Percentiles rank a stretch among this genome's conserved stretches.
Conservation (phyloP, 768 basidiomycete genomes). For the Panus rudis region DNA sequence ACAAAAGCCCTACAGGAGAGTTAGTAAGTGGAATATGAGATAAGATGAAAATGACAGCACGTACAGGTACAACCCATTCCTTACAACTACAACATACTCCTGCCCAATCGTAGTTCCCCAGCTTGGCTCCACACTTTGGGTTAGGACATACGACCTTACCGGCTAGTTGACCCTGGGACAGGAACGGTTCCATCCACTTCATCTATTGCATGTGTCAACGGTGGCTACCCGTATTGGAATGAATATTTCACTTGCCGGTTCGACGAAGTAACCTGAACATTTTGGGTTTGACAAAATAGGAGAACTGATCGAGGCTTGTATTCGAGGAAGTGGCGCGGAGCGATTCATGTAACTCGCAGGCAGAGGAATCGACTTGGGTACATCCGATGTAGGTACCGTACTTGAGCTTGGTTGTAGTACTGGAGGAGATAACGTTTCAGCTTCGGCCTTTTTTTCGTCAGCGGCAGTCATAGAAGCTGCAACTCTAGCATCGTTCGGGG, state of each 20-base stretch:
- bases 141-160: conserved; percentile 95
- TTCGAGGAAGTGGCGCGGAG: conserved; percentile 11
- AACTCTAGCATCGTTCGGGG: no score
- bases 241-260: conserved; percentile 61
- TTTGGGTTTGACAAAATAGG: conserved; percentile 72
- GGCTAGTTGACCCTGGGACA: conserved; percentile 66
- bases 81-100: conserved; percentile 88
- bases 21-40: neutral
- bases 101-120: conserved; percentile 97
- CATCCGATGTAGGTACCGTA: no score
- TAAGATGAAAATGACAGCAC: conserved; percentile 19
- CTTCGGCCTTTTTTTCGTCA: no score
- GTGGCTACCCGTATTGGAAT: neutral
- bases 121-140: conserved; percentile 80
- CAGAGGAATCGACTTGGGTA: no score
- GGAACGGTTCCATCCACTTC: conserved; percentile 91
- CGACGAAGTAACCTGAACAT: conserved; percentile 96
- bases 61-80: conserved; percentile 86
- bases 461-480: no score
- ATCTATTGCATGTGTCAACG: conserved; percentile 36
- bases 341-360: no score
- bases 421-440: no score
- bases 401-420: no score
- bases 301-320: conserved; percentile 34
- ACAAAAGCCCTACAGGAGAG: conserved; percentile 39